A percentile compares a stretch with the other conserved stretches of the same genome.
phyloP scores from a whole-genome alignment of 1,139 yeast genomes.

The Debaryomyces psychrophilus region DNA sequence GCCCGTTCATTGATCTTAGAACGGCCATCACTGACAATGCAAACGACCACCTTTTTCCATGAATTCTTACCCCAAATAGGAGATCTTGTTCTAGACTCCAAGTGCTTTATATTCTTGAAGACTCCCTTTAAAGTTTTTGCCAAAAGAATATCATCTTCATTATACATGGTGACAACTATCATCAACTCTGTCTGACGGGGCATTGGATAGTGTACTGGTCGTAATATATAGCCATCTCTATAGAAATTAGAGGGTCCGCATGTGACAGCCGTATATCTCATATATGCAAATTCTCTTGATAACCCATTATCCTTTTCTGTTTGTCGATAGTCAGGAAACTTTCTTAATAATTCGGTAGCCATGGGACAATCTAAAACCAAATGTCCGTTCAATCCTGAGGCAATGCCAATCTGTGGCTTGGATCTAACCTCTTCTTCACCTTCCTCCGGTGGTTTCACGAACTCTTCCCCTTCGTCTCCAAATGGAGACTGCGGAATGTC shows the following conservation, averaged over 20 bases:
- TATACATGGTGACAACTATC: constrained; percentile 54
- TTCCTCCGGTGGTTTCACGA: constrained; percentile 33
- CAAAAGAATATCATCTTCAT: constrained; percentile 50
- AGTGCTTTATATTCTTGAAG: constrained; percentile 50
- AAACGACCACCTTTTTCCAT: constrained; percentile 53
- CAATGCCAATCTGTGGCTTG: constrained; percentile 42
- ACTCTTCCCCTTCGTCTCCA: constrained; percentile 30
- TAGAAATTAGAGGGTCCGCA: constrained; percentile 54
- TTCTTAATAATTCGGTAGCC: constrained; percentile 48
- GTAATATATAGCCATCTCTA: constrained; percentile 47
- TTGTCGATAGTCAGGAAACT: constrained; percentile 45
- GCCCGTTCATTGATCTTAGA: constrained; percentile 52
- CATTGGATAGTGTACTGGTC: constrained; percentile 51
- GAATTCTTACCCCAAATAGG: constrained; percentile 52
- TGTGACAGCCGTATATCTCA: constrained; percentile 55
- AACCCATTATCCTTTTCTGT: constrained; percentile 44
- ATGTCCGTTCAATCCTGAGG: constrained; percentile 49
- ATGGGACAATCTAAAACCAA: constrained; percentile 56
- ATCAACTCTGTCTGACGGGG: constrained; percentile 50
- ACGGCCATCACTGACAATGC: constrained; percentile 53
- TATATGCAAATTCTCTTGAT: constrained; percentile 49
- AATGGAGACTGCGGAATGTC: constrained; percentile 34
- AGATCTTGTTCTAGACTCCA: constrained; percentile 47
- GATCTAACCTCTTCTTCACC: constrained; percentile 40
- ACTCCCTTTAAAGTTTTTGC: constrained; percentile 53